Evolutionary conservation across 2,329 filamentous ascomycete species (phyloP), one percentile per base, ranked within the genome.

Genomic region (Fusarium austroafricanum): DNA sequence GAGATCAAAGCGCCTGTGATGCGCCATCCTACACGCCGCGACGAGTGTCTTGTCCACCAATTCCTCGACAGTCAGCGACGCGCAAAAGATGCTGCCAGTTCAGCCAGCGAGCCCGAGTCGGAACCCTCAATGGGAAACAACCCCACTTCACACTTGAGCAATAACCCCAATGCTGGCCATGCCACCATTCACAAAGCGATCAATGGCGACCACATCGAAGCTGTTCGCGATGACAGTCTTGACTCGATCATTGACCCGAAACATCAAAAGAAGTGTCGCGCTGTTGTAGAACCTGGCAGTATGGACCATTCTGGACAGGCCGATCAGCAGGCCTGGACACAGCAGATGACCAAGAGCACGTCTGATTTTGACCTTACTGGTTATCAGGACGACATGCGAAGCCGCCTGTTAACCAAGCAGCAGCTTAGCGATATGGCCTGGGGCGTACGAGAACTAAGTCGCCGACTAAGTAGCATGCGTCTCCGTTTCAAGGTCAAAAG

Each of bases 391-490:
- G 75, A 79, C 10, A 71, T 85, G 40, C 85, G 87, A 73, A 89
- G 86, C 61, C 87, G 95, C n/a, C 87, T 97, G 49, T 84, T 98
- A 70, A 97, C 94, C 2, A 98, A 98, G 82, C 94, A 92, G 78
- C 93, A 99, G 79, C 84, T 99, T 40, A 94, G 92, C 15, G 96
- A 98, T 73, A 98, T 99, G 95, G 94, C 95, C 0, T 94, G 95
- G 89, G 94, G 95, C 26, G 96, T 98, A 59, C 86, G 96, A 46
- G 93, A 97, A 79, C 83, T 99, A 60, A 95, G 92, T 29, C 92
- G 97, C 75, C 91, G 92, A 62, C 81, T 98, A 61, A 92, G 93
- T 51, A 94, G 90, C 78, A 90, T 98, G 77, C 88, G 90, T 59
- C 84, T 99, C 65, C 92, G 91, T 77, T 88, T 97, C 69, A 90